A percentile compares a stretch with the other conserved stretches of the same genome.
Evolutionary conservation across 2,329 filamentous ascomycete species (phyloP).

Genomic region (Hypoxylon sp.): DNA sequence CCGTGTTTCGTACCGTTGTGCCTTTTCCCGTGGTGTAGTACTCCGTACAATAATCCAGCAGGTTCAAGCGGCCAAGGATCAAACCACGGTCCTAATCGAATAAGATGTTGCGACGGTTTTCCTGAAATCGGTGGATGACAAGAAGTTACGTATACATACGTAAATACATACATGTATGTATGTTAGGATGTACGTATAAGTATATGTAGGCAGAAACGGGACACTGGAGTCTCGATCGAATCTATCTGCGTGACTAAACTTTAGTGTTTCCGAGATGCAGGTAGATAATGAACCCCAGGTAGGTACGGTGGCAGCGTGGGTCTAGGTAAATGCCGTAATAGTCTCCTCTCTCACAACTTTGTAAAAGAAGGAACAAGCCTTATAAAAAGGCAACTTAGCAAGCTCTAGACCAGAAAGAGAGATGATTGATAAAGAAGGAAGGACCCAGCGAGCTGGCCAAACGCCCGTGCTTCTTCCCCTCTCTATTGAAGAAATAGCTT

Average conservation of each 20-base stretch:
- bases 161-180: too few relatives aligned
- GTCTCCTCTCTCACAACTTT: slow-evolving; percentile 14
- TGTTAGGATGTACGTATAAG: too few relatives aligned
- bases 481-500: slow-evolving; percentile 13
- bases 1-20: slow-evolving; percentile 17
- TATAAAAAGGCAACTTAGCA: slow-evolving; percentile 3
- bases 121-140: slow-evolving; percentile 9
- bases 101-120: slow-evolving; percentile 16
- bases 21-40: slow-evolving; percentile 8
- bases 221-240: slow-evolving; percentile 22
- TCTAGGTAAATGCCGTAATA: slow-evolving; percentile 11
- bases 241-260: slow-evolving; percentile 24
- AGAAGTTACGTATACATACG: slow-evolving; percentile 1
- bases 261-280: slow-evolving; percentile 38
- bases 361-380: slow-evolving; percentile 2
- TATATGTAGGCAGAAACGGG: slow-evolving; percentile 4
- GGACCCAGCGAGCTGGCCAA: slow-evolving; percentile 3
- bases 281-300: slow-evolving; percentile 18
- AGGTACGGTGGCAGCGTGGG: slow-evolving; percentile 5
- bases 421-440: slow-evolving; percentile 19
- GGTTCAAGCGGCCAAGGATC: not conserved
- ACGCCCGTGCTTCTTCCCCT: slow-evolving; percentile 7
- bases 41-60: slow-evolving; percentile 15
- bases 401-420: not conserved
- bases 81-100: slow-evolving; percentile 10